Evolutionary conservation across 768 basidiomycete species (phyloP).

Genomic region (Termitomyces sp.): DNA sequence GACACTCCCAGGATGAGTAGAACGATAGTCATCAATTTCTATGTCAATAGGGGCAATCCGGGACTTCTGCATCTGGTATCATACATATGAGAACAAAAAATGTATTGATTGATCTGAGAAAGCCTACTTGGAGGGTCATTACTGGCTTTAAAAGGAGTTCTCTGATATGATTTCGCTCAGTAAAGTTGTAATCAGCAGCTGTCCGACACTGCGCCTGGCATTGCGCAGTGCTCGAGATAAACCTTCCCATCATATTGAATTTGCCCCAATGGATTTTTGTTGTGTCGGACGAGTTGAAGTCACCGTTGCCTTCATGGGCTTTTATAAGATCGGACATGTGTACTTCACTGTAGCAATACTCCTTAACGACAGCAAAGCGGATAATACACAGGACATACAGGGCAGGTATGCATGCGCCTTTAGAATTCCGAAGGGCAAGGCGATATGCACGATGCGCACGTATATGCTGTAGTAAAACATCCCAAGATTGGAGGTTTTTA

Average conservation of each 20-base stretch:
- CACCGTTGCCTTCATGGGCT: conserved; percentile 80
- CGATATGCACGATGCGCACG: conserved; percentile 90
- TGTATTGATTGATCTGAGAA: background rate
- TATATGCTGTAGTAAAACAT: conserved; percentile 75
- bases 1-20: conserved; percentile 15
- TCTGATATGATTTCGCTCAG: conserved; percentile 47
- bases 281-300: conserved; percentile 60
- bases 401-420: conserved; percentile 84
- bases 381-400: conserved; percentile 40
- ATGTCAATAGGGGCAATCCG: conserved; percentile 51
- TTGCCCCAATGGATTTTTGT: conserved; percentile 92
- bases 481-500: conserved; percentile 78
- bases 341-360: conserved; percentile 59
- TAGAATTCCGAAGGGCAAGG: conserved; percentile 79
- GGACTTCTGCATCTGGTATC: conserved; percentile 56
- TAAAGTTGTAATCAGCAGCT: conserved; percentile 54
- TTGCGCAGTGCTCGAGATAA: conserved; percentile 70
- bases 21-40: conserved; percentile 35
- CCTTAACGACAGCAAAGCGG: conserved; percentile 2
- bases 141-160: conserved; percentile 53
- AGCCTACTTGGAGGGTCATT: conserved; percentile 66
- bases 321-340: conserved; percentile 87
- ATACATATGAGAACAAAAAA: conserved; percentile 1
- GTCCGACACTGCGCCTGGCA: conserved; percentile 74
- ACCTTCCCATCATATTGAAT: conserved; percentile 87